Evolutionary conservation across 1,139 yeast species (phyloP).

Genomic region (Suhomyces ambrosiae): DNA sequence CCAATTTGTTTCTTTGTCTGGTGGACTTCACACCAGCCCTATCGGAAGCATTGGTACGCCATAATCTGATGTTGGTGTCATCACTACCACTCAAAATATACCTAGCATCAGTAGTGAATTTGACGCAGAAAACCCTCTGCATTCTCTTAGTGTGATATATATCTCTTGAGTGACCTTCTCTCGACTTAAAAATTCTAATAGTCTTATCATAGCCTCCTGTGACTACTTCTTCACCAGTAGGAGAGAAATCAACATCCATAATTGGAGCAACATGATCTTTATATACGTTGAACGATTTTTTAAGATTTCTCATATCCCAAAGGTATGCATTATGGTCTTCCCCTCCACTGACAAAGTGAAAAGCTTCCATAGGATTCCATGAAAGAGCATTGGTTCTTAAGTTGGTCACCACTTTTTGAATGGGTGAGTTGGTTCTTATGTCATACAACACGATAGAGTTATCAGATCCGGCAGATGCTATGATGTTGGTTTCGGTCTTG

Average conservation of each 20-base stretch:
- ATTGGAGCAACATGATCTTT: constrained; percentile 98
- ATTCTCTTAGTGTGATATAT: constrained; percentile 95
- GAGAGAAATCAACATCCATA: constrained; percentile 90
- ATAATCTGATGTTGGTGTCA: constrained; percentile 90
- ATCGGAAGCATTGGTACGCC: constrained; percentile 89
- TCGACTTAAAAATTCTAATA: constrained; percentile 71
- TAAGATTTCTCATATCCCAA: constrained; percentile 95
- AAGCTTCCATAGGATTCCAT: constrained; percentile 99
- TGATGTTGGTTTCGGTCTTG: constrained; percentile 82
- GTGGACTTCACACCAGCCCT: constrained; percentile 80
- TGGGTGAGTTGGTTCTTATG: constrained; percentile 87
- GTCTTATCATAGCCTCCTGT: constrained; percentile 96
- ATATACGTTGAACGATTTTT: constrained; percentile 75
- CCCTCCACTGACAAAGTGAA: constrained; percentile 84
- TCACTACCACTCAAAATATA: constrained; percentile 91
- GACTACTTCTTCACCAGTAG: constrained; percentile 95
- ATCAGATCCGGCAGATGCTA: constrained; percentile 93
- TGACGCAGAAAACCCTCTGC: constrained; percentile 89
- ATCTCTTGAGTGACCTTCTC: constrained; percentile 92
- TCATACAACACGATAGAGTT: constrained; percentile 90
- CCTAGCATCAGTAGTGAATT: constrained; percentile 84
- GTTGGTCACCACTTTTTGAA: constrained; percentile 83
- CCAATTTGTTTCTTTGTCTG: constrained; percentile 78
- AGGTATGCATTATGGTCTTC: constrained; percentile 95
- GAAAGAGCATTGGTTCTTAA: constrained; percentile 83